Conservation (phyloP, 83 land plant species). For the Picea mariana region DNA sequence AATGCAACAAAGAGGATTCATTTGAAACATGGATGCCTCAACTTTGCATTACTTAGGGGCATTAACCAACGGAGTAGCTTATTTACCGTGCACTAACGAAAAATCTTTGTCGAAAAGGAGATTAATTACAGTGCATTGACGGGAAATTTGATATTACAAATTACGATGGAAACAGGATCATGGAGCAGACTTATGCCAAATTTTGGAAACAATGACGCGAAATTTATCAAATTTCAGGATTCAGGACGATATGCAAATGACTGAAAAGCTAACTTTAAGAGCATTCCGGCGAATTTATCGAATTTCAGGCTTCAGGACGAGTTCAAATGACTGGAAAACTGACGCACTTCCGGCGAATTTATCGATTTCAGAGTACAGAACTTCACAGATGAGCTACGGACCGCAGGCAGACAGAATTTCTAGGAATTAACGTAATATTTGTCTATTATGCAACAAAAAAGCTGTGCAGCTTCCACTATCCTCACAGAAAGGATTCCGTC, state of each 20-base stretch:
- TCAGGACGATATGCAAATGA: too few species aligned
- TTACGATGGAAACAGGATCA: neutral
- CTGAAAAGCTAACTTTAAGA: too few species aligned
- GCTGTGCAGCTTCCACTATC: too few species aligned
- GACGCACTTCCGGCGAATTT: neutral
- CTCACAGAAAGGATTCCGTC: neutral
- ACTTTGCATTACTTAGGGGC: neutral
- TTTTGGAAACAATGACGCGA: too few species aligned
- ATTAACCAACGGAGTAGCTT: neutral
- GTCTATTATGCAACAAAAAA: neutral
- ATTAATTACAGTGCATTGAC: neutral
- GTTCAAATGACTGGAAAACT: neutral
- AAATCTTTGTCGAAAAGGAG: neutral
- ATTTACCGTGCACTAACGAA: neutral
- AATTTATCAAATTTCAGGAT: too few species aligned
- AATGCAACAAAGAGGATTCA: constrained; percentile 54
- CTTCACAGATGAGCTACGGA: neutral
- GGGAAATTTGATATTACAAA: neutral
- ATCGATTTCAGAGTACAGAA: neutral
- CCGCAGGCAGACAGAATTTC: neutral
- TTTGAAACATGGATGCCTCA: constrained; percentile 17
- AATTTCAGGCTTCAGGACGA: neutral
- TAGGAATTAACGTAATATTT: neutral
- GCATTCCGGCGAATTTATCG: too few species aligned
- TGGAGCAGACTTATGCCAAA: too few species aligned